Evolutionary conservation across 2,329 filamentous ascomycete genomes (phyloP).

Genomic region (Aspergillus tubingensis): DNA sequence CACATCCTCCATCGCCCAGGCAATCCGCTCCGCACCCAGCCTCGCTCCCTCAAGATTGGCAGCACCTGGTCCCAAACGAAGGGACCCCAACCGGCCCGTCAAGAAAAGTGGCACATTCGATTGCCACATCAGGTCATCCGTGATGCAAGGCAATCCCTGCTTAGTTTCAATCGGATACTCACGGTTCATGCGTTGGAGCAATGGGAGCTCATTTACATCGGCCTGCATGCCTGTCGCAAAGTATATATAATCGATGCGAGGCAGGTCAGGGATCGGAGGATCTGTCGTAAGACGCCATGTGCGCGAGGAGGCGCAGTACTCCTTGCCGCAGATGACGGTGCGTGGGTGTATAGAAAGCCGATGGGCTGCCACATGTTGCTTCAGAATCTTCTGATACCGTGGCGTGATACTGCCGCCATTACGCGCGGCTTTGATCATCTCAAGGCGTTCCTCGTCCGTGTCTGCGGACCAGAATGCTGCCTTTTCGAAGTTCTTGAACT

Average conservation of each 20-base stretch:
- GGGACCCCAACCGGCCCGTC: conserved; percentile 66
- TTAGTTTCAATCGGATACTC: conserved; percentile 63
- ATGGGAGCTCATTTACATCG: conserved; percentile 62
- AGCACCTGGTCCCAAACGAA: conserved; percentile 71
- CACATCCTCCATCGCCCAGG: conserved; percentile 68
- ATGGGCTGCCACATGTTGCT: conserved; percentile 57
- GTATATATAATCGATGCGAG: conserved; percentile 66
- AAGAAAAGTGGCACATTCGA: conserved; percentile 72
- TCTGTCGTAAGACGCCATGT: conserved; percentile 57
- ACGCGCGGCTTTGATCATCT: conserved; percentile 66
- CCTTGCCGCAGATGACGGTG: conserved; percentile 57
- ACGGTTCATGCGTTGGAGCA: conserved; percentile 60
- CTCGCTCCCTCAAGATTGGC: conserved; percentile 74
- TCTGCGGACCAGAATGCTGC: conserved; percentile 77
- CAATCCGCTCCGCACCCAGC: conserved; percentile 70
- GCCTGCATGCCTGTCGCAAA: conserved; percentile 73
- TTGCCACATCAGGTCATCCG: conserved; percentile 74
- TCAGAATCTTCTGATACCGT: conserved; percentile 66
- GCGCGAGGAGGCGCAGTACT: conserved; percentile 52
- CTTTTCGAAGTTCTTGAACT: conserved; percentile 77
- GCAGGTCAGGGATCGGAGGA: conserved; percentile 54
- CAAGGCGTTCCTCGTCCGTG: conserved; percentile 66
- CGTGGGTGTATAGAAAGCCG: conserved; percentile 59
- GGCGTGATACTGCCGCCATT: conserved; percentile 78
- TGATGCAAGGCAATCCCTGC: conserved; percentile 71